A percentile compares a stretch with the other conserved stretches of the same genome.
These are phyloP conservation scores for Candida ovalis DNA, from an alignment of 805 yeast genomes.

Conservation along the genomic window DNA sequence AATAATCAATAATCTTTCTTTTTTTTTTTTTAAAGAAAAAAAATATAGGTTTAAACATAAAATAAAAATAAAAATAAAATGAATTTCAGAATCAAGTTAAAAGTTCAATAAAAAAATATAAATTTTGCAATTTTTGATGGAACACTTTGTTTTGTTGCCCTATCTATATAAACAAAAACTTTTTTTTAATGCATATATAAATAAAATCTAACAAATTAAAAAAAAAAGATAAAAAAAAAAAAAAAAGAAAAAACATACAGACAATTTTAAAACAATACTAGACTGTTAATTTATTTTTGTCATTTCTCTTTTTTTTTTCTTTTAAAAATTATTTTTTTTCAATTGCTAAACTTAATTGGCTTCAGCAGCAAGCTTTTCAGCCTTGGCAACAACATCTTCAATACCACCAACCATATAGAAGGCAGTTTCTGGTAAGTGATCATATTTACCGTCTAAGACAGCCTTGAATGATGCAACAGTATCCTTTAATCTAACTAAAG, in stretches of 20 bases:
- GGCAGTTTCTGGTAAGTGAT: slow-evolving; percentile 97
- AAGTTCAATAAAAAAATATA: slow-evolving; percentile 6
- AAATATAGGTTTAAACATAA: slow-evolving; percentile 4
- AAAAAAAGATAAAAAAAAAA: background rate
- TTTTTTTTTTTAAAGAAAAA: background rate
- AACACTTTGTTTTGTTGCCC: slow-evolving; percentile 1
- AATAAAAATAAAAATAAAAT: slow-evolving; percentile 10
- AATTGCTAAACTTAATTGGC: slow-evolving; percentile 46
- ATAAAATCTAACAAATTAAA: slow-evolving; percentile 1
- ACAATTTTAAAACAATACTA: background rate
- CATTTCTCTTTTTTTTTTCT: background rate
- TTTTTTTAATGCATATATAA: slow-evolving; percentile 3
- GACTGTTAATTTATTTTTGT: background rate
- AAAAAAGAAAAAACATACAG: background rate
- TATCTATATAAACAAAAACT: slow-evolving; percentile 10
- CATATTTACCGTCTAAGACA: slow-evolving; percentile 97
- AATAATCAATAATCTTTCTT: background rate
- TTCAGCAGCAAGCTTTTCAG: slow-evolving; percentile 97
- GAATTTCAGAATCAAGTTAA: slow-evolving; percentile 16
- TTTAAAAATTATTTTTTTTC: background rate
- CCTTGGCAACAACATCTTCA: slow-evolving; percentile 97
- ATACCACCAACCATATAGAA: slow-evolving; percentile 99
- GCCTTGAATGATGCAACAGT: slow-evolving; percentile 93
- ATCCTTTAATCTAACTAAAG: slow-evolving; percentile 93
- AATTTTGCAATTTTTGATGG: slow-evolving; percentile 2